A percentile compares a stretch with the other conserved stretches of the same genome.
Conservation (phyloP, 2,329 filamentous ascomycete species). For the Cladosporium sp. region DNA sequence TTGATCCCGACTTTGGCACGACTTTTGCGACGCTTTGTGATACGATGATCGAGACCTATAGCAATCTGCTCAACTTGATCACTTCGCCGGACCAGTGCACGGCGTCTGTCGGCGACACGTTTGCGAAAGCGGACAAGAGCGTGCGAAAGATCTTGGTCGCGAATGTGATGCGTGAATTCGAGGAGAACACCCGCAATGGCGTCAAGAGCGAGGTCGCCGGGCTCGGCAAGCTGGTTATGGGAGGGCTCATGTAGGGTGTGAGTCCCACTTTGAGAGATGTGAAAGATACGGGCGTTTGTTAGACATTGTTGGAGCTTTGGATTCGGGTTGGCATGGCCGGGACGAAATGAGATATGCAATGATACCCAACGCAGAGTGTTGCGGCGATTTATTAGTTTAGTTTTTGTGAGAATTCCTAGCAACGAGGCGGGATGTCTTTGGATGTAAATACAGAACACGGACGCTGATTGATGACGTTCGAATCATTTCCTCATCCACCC, state of each 20-base stretch:
- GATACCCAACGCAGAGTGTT: slow-evolving; percentile 6
- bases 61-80: slow-evolving; percentile 67
- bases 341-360: neutral
- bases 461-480: too few species aligned
- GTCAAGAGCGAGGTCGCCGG: slow-evolving; percentile 77
- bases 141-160: slow-evolving; percentile 85
- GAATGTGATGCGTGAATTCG: slow-evolving; percentile 84
- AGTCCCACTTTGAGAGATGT: neutral
- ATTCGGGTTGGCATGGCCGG: neutral
- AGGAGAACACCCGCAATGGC: slow-evolving; percentile 71
- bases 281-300: neutral
- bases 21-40: slow-evolving; percentile 95
- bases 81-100: slow-evolving; percentile 68
- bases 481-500: neutral
- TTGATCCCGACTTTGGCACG: slow-evolving; percentile 95
- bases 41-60: slow-evolving; percentile 88
- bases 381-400: slow-evolving; percentile 3
- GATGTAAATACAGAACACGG: too few species aligned
- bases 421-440: too few species aligned
- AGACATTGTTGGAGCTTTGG: neutral
- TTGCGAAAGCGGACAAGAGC: slow-evolving; percentile 79
- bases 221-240: slow-evolving; percentile 81
- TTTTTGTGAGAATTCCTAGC: neutral
- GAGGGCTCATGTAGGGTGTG: slow-evolving; percentile 63
- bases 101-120: slow-evolving; percentile 68